Percentiles rank a stretch among this genome's conserved stretches.
Conservation (phyloP, 345 rosid species). For the Moricandia arvensis region DNA sequence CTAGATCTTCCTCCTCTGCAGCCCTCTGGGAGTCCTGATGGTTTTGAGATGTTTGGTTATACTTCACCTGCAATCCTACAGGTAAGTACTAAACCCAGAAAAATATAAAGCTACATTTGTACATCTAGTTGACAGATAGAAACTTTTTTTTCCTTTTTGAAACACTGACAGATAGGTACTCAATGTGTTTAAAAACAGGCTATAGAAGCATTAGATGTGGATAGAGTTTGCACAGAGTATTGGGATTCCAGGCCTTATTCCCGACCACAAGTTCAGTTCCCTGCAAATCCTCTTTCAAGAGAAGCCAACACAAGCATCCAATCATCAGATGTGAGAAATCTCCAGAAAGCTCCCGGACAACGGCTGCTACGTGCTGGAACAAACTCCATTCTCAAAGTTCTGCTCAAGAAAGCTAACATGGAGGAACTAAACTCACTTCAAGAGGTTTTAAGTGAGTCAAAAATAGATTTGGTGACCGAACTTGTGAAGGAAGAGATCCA, state of each 20-base stretch:
- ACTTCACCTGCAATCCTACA: constrained; percentile 90
- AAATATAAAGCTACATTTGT: not conserved
- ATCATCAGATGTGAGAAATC: constrained; percentile 33
- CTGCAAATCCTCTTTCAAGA: constrained; percentile 44
- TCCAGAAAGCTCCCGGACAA: constrained; percentile 23
- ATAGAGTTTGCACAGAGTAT: constrained; percentile 82
- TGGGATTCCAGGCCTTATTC: constrained; percentile 98
- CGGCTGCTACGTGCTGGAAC: constrained; percentile 30
- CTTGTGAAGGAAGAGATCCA: constrained; percentile 66
- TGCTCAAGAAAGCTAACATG: constrained; percentile 70
- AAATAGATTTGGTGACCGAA: constrained; percentile 40
- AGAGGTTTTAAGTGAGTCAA: constrained; percentile 40
- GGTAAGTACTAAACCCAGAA: constrained; percentile 43
- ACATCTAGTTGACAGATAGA: not conserved
- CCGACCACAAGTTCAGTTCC: constrained; percentile 70
- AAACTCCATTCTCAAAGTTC: constrained; percentile 45
- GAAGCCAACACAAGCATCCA: constrained; percentile 26
- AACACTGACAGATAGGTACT: too few species aligned
- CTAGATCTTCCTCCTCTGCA: constrained; percentile 82
- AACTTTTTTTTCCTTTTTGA: too few species aligned
- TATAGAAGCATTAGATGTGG: constrained; percentile 78
- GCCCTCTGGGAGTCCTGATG: constrained; percentile 98
- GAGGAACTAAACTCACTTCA: constrained; percentile 59
- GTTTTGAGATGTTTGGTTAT: constrained; percentile 95
- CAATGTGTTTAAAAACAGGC: constrained; percentile 49